Base-by-base conservation (phyloP, 164 flowering plant genomes). In the Sedum album region DNA sequence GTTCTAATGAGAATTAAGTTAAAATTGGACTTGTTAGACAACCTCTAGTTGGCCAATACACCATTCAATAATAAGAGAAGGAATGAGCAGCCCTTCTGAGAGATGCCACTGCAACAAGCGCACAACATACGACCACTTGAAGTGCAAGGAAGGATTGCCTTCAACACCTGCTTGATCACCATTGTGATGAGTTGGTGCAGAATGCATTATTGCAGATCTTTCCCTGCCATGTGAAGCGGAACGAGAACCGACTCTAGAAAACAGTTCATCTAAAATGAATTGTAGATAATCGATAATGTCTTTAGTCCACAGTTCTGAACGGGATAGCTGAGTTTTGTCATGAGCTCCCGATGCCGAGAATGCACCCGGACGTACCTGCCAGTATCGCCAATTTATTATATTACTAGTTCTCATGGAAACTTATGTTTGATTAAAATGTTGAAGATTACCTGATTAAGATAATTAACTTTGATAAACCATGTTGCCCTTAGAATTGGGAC, bases 401-500 rank as follows among this genome's bases (percentile, higher is more conserved):
- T 57, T 38, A 49, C 60, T 63, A 44, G 63, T 70, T 46, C 5
- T 60, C 41, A 38, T 35, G 46, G 21, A 21, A 14, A 20, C 26
- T 11, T 21, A 21, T 31, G 42, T 13, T 35, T 31, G 6, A 65
- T 65, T 36, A 6, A 21, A 10, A 65, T 23, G 14, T 36, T 65
- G 51, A 64, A 66, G 67, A 39, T 42, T 31, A 88, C 93, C 90
- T 88, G 93, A 76, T 86, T 86, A 46, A 95, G 97, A 73, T 90
- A 95, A 49, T 86, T 92, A 72, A 95, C 89, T 90, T 93, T 95
- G 46, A 95, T 83, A 79, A 85, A 92, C 99, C 99, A 95, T 60
- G 97, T 90, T 49, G 98, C 99, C 77, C 98, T 84, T 69, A 90
- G 75, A 72, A 92, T 72, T 17, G 99, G 97, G 51, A 95, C 97